Evolutionary conservation across 768 basidiomycete genomes (phyloP), one percentile per base, ranked within the genome.

Genomic region (Hericium erinaceus): DNA sequence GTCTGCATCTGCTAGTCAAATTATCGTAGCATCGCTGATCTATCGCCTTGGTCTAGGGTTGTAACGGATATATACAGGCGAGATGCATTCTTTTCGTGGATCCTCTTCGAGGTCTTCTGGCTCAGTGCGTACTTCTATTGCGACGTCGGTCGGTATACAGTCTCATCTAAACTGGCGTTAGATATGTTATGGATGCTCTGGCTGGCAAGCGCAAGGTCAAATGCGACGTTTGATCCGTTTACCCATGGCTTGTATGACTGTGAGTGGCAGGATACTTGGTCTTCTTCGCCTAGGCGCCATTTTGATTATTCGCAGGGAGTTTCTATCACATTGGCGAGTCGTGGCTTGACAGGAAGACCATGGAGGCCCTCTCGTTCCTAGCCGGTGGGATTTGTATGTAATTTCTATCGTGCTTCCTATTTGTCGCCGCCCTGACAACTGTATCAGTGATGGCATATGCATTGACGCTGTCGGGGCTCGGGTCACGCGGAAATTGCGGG

Each of bases 181-280:
- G 73, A 56, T 22, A 7, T 70, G 48, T 66, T 78, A 20, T 71
- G 68, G 64, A 54, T 75, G 41, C 62, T 77, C 28, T 78, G 72
- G 76, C 67, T 77, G 20, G 69, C 73, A 16, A 63, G 67, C 28
- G 77, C 61, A 3, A 70, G 64, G 3, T 61, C 22, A 53, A 59
- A 28, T 9, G 13, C 9, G 10, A 53, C n/a, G 6, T 28, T 2
- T 52, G 4, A 3, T 16, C 9, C 12, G 58, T 48, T 26, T 7
- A 54, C 18, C 5, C 5, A 4, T 41, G 11, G 40, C 65, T 63
- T 54, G 54, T 59, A 7, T 37, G 24, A 15, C 64, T 61, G 4
- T 58, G 67, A 39, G 12, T 39, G 41, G 18, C 40, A 39, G 20
- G 11, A 12, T 11, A 26, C 44, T 6, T 33, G 33, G 9, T 10